These are phyloP conservation scores for Sarocladiaceae sp. DNA, from an alignment of 2,329 filamentous ascomycete genomes.

Conservation along the genomic window DNA sequence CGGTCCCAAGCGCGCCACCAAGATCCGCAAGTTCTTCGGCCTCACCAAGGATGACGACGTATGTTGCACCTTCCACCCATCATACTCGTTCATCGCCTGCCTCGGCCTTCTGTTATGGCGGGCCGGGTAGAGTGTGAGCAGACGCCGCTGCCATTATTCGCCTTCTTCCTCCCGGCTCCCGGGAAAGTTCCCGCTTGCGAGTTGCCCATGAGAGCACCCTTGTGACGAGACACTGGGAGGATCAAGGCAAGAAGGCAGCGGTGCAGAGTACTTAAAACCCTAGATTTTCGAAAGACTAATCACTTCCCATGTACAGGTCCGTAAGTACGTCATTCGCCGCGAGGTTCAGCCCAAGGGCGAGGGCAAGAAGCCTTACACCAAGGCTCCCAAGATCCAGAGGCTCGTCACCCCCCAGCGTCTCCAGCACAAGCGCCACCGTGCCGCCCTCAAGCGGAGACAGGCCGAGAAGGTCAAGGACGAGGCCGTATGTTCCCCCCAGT, in stretches of 20 bases:
- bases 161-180: slow-evolving; percentile 9
- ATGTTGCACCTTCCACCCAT: slow-evolving; percentile 54
- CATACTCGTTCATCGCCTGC: slow-evolving; percentile 64
- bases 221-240: background rate
- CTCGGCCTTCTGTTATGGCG: slow-evolving; percentile 43
- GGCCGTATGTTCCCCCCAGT: slow-evolving; percentile 63
- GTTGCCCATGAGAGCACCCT: background rate
- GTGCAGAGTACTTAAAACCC: slow-evolving; percentile 3
- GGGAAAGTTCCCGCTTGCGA: background rate
- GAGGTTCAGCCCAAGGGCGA: slow-evolving; percentile 96
- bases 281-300: slow-evolving; percentile 30
- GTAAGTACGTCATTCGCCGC: slow-evolving; percentile 99
- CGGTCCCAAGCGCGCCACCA: slow-evolving; percentile 98
- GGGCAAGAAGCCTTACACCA: slow-evolving; percentile 98
- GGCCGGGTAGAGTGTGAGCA: slow-evolving; percentile 56
- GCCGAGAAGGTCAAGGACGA: slow-evolving; percentile 97
- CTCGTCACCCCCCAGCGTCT: slow-evolving; percentile 99
- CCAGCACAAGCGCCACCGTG: slow-evolving; percentile 98
- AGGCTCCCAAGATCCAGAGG: slow-evolving; percentile 99
- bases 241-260: background rate
- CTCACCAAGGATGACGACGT: slow-evolving; percentile 99
- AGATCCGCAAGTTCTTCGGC: slow-evolving; percentile 99
- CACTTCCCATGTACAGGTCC: slow-evolving; percentile 56
- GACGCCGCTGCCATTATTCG: slow-evolving; percentile 17
- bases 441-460: slow-evolving; percentile 97